Percentiles rank a stretch among this genome's conserved stretches.
phyloP scores from a whole-genome alignment of 2,329 filamentous ascomycete species.

The Penicillium verrucosum region DNA sequence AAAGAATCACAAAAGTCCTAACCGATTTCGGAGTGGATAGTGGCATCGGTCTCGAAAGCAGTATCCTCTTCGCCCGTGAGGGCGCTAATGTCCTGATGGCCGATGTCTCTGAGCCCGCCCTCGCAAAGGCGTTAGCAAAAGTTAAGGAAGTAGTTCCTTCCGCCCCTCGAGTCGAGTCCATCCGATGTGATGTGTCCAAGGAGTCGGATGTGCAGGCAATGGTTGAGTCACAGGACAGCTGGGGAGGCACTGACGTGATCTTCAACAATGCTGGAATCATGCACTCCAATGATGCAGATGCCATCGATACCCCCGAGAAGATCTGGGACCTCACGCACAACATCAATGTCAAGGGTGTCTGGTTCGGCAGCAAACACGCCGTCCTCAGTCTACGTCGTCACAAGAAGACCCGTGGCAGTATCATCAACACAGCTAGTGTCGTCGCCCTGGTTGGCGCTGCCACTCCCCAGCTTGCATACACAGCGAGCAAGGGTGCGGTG shows the following conservation, averaged over 20 bases:
- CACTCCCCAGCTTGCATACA: conserved; percentile 88
- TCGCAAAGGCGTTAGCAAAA: conserved; percentile 73
- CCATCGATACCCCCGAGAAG: conserved; percentile 77
- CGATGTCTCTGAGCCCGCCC: conserved; percentile 75
- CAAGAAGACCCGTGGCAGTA: conserved; percentile 72
- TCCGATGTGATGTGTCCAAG: conserved; percentile 70
- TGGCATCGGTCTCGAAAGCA: conserved; percentile 89
- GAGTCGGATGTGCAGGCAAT: conserved; percentile 73
- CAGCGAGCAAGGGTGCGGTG: conserved; percentile 89
- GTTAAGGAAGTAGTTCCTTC: conserved; percentile 67
- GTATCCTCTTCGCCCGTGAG: conserved; percentile 84
- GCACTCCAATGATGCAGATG: conserved; percentile 78
- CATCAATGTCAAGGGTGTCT: conserved; percentile 98
- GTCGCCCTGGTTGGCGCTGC: conserved; percentile 84
- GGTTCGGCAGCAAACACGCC: conserved; percentile 92
- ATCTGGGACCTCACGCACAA: conserved; percentile 93
- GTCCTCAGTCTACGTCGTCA: conserved; percentile 75
- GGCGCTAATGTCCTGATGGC: conserved; percentile 81
- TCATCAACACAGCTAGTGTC: conserved; percentile 91
- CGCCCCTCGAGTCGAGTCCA: conserved; percentile 26
- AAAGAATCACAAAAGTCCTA: background rate
- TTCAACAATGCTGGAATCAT: conserved; percentile 99
- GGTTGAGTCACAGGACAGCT: conserved; percentile 71
- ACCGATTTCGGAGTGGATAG: conserved; percentile 35
- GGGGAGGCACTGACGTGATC: conserved; percentile 85